These are phyloP conservation scores for Punctularia strigosozonata DNA, from an alignment of 768 basidiomycete genomes.

Conservation along the genomic window DNA sequence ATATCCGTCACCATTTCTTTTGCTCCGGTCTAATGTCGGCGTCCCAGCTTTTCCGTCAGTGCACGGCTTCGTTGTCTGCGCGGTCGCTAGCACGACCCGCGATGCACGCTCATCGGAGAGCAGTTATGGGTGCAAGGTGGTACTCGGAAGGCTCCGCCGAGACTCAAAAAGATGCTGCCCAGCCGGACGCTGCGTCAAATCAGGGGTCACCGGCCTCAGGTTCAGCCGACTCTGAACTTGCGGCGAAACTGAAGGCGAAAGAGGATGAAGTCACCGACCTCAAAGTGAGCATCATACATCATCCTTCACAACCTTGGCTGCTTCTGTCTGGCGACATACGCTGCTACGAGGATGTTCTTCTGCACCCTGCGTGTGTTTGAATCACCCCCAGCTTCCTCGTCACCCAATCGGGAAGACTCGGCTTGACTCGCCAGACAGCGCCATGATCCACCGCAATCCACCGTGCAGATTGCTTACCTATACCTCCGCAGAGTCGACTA, in stretches of 20 bases:
- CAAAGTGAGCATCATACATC: conserved; percentile 39
- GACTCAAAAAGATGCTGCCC: not conserved
- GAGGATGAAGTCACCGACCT: conserved; percentile 75
- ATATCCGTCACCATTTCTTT: conserved; percentile 33
- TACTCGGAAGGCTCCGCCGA: conserved; percentile 40
- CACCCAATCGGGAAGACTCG: too few species aligned
- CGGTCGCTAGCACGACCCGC: conserved; percentile 30
- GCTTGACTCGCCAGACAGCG: too few species aligned
- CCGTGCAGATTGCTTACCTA: too few species aligned
- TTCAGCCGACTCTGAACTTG: conserved; percentile 25
- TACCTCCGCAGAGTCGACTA: conserved; percentile 56
- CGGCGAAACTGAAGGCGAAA: conserved; percentile 63
- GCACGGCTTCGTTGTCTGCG: conserved; percentile 44
- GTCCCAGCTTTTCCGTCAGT: conserved; percentile 43
- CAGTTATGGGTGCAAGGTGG: conserved; percentile 23
- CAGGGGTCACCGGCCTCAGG: conserved; percentile 5
- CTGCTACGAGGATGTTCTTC: too few species aligned
- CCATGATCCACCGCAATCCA: too few species aligned
- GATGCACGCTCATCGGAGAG: conserved; percentile 12
- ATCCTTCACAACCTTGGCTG: not conserved
- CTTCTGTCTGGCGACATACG: too few species aligned
- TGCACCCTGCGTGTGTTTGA: too few species aligned
- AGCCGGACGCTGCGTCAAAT: not conserved
- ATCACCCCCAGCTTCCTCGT: too few species aligned
- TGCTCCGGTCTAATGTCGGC: too few species aligned